These are phyloP conservation scores for Mortierella polycephala DNA, from an alignment of 371 early-diverging fungal species.

Conservation along the genomic window DNA sequence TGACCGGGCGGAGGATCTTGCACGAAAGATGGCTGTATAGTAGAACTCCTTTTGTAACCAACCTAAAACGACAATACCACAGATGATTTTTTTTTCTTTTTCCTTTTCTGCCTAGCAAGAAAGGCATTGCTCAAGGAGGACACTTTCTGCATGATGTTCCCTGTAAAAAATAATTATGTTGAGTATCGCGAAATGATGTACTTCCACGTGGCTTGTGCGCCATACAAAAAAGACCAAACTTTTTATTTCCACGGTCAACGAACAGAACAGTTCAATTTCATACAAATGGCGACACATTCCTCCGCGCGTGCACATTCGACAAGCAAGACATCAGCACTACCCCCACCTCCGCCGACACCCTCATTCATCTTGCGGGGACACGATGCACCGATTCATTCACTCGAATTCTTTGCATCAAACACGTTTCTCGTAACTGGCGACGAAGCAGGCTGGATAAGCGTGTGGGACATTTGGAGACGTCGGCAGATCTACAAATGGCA, in stretches of 20 bases:
- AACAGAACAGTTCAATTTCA: no score
- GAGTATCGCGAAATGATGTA: neutral
- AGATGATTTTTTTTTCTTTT: no score
- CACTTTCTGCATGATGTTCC: no score
- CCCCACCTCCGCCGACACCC: slow-evolving; percentile 32
- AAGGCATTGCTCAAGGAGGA: neutral
- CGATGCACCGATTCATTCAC: slow-evolving; percentile 36
- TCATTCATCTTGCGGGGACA: slow-evolving; percentile 53
- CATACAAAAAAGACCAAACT: neutral
- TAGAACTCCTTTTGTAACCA: neutral
- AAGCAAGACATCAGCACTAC: neutral
- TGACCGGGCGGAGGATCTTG: slow-evolving; percentile 55
- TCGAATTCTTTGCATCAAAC: slow-evolving; percentile 47
- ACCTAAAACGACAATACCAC: no score
- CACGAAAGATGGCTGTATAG: slow-evolving; percentile 40
- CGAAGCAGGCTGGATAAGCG: slow-evolving; percentile 41
- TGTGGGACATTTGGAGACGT: slow-evolving; percentile 55
- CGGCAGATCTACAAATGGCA: slow-evolving; percentile 47
- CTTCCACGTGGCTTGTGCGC: neutral
- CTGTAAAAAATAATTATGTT: neutral
- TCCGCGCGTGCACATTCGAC: neutral
- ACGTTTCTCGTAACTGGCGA: slow-evolving; percentile 41
- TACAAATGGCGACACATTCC: slow-evolving; percentile 13
- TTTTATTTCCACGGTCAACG: neutral
- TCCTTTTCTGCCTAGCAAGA: neutral